Conservation (phyloP, 2,329 filamentous ascomycete species). For the Colletotrichum tropicale region DNA sequence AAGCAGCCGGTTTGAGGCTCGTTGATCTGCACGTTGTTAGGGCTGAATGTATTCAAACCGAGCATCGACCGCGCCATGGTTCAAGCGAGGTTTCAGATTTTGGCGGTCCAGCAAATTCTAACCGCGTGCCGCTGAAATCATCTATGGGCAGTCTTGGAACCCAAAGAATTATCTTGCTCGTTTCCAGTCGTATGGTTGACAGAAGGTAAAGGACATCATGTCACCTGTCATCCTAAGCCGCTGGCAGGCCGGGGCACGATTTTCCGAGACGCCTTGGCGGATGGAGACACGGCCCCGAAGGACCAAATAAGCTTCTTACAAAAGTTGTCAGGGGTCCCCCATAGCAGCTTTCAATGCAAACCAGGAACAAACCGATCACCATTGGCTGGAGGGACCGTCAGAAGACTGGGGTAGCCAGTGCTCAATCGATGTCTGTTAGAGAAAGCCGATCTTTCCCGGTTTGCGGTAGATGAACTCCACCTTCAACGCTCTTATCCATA, state of each 20-base stretch:
- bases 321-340: background rate
- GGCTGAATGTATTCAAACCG: background rate
- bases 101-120: background rate
- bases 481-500: background rate
- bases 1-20: background rate
- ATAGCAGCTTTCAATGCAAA: background rate
- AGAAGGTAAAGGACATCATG: background rate
- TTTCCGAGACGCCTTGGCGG: background rate
- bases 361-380: background rate
- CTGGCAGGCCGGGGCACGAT: background rate
- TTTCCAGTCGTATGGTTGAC: background rate
- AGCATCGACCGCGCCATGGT: background rate
- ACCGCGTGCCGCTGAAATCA: background rate
- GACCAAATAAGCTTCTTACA: constrained; percentile 7
- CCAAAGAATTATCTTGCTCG: background rate
- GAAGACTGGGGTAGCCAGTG: background rate
- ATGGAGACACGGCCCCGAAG: background rate
- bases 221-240: constrained; percentile 14
- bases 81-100: background rate
- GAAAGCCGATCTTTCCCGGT: background rate
- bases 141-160: background rate
- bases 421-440: background rate
- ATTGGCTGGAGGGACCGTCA: background rate
- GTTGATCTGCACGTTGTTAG: background rate
- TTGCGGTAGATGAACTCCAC: constrained; percentile 5